Base-by-base conservation (phyloP, 768 basidiomycete genomes). In the Boletus tylopilopsis region DNA sequence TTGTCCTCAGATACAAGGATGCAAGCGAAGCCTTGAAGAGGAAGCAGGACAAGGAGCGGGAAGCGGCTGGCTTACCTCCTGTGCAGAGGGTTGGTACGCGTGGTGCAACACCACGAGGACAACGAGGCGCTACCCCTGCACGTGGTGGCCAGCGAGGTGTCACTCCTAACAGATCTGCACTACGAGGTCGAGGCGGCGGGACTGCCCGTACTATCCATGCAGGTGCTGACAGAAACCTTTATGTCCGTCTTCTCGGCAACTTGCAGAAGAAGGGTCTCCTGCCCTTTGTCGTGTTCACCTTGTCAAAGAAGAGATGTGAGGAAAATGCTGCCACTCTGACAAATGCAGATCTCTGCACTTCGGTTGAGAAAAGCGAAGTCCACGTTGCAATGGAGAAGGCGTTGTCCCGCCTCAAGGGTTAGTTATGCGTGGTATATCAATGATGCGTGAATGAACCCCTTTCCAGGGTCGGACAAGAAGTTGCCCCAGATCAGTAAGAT, bases 1-100 rank as follows among this genome's bases (percentile, higher is more conserved):
- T 12, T 35, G 22, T 45, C 45, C 18, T 36, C 54, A 94, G 94
- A 12, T 94, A 94, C 72, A 90, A 92, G 63, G 85, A 87, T 32
- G 96, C 96, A 0, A 81, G 82, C 15, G 93, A 97, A 57, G 85
- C 94, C 3, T 72, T 95, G 18, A 80, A 84, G 43, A 79, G 94
- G 32, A 99, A 98, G 70, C 96, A 99, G 68, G 96, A 98, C 65
- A 98, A 97, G 67, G 95, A 98, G 67, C 80, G 96, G 42, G 94
- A 98, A 71, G 94, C 94, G 0, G 92, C 92, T 2, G 96, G 96
- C 0, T 69, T 97, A 29, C 82, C 86, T 7, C 92, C 93, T 6
- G 82, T 94, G 0, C 89, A 91, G 58, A 80, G 85, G 45, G 77
- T 85, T 9, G 94, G 94, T 42, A 91, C 88, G 15, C 82, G 89